Evolutionary conservation across 2,329 filamentous ascomycete genomes (phyloP).

Genomic region (Verticillium nubilum): DNA sequence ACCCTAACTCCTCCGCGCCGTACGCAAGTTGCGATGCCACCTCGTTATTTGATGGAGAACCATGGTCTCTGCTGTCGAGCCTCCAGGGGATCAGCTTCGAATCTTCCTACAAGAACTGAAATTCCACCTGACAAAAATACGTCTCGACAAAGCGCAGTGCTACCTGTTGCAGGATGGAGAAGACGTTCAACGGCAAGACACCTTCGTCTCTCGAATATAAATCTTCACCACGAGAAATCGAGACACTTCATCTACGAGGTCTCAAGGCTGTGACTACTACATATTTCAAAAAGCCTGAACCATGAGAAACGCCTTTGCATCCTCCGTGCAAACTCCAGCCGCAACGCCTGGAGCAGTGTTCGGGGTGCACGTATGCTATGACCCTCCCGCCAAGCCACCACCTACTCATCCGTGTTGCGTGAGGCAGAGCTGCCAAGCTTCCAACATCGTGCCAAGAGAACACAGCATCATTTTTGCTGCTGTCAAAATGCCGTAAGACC

Average conservation of each 20-base stretch:
- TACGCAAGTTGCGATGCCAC: too few species aligned
- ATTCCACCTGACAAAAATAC: too few species aligned
- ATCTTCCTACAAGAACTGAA: too few species aligned
- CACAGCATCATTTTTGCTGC: neutral
- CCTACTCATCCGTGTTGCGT: neutral
- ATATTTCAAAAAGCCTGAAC: neutral
- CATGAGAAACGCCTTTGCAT: neutral
- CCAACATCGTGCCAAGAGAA: neutral
- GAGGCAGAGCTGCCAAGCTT: neutral
- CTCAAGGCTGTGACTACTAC: neutral
- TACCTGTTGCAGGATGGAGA: neutral
- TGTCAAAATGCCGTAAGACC: slow-evolving; percentile 9
- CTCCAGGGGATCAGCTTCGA: too few species aligned
- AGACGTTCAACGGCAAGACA: neutral
- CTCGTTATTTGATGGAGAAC: too few species aligned
- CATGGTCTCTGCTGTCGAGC: too few species aligned
- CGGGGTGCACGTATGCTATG: neutral
- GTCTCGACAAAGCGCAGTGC: neutral
- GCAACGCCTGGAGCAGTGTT: neutral
- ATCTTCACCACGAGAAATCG: neutral
- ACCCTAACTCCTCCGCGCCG: too few species aligned
- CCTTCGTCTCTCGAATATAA: neutral
- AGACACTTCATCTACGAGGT: neutral
- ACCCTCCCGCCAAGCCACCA: neutral
- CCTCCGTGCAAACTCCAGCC: neutral